Base-by-base conservation (phyloP, 768 basidiomycete genomes). In the Rhizopogon sp. region DNA sequence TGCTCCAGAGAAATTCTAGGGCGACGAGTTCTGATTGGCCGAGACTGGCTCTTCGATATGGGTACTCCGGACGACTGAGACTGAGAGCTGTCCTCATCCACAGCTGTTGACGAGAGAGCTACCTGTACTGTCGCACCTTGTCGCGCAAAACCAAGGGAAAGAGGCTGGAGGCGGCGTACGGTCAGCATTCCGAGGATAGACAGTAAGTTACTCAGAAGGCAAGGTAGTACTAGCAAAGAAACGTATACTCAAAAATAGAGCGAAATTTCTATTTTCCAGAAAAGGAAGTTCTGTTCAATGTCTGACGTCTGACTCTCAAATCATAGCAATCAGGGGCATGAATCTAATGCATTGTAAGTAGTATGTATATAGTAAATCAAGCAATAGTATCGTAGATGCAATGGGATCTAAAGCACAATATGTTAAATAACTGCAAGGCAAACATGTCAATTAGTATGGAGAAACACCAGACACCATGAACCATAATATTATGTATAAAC, bases 1-100 rank as follows among this genome's bases (percentile, higher is more conserved):
- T 70, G 71, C 42, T 72, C 71, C 8, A 77, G 64, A 22, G 78
- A 79, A 47, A 87, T 85, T 13, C 67, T 57, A 4, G 87, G 79
- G 17, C 87, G 76, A 57, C 69, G 66, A 17, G 75, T 61, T 39
- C 62, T 70, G 28, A 65, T 49, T 11, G 53, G 59, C 33, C 60
- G 68, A 2, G 13, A 25, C 25, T 56, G 59, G 25, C 52, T 56
- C 52, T 33, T 56, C 20, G 46, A 14, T 31, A 46, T 2, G 9
- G 60, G 14, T 6, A 39, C 52, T 11, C 51, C 56, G 22, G 50
- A 29, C 6, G 35, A 50, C 41, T 41, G 40, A 8, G 46, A 29
- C 28, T 45, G 29, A 9, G 37, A 53, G 31, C 17, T 29, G 5
- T 56, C 63, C 1, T 47, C 13, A 16, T 41, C 55, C 22, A 49